Base-by-base conservation (phyloP, 176 grass and related monocot genomes). In the Lolium rigidum region DNA sequence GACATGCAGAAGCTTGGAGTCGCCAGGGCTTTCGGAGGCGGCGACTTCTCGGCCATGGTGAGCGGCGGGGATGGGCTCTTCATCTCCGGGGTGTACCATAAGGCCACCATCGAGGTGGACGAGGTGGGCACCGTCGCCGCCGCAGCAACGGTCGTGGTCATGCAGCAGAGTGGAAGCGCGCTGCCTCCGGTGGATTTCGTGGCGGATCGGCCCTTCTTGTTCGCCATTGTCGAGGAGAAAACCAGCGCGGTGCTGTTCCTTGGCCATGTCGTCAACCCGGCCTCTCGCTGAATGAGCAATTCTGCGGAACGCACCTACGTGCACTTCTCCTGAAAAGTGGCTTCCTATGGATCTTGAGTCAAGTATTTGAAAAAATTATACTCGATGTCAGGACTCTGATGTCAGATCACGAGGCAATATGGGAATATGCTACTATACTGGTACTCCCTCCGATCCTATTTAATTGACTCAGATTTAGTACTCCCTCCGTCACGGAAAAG, bases 41-140 rank as follows among this genome's bases (percentile, higher is more conserved):
- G 72, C 2, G 88, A 90, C 71, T 78, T 90, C 83, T 86, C 72
- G 17, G 72, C 62, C 62, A 90, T 86, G 71, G 52, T 90, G 72
- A 10, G 78, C 6, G 51, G 83, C 3, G 88, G 88, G 57, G 2
- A 77, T 0, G 77, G 83, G 61, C 61, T 86, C 4, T 60, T 5
- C 51, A 52, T 90, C 15, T 0, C 2, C 0, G 78, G 26, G 9
- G 83, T 86, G 78, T 86, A 86, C 51, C 83, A 86, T 4, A 76
- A 86, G 71, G 88, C 72, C 79, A 82, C 88, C 63, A 14, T 82
- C 4, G 54, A 90, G 83, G 83, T 90, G 44, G 83, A 90, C 54
- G 88, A 90, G 54, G 2, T 4, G n/a, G 79, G 79, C n/a, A 86
- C 83, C 62, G 71, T 90, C 14, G 88, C 88, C 0, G 78, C 76